Conservation (phyloP, 257 asterid genomes). For the Gentiana straminea region DNA sequence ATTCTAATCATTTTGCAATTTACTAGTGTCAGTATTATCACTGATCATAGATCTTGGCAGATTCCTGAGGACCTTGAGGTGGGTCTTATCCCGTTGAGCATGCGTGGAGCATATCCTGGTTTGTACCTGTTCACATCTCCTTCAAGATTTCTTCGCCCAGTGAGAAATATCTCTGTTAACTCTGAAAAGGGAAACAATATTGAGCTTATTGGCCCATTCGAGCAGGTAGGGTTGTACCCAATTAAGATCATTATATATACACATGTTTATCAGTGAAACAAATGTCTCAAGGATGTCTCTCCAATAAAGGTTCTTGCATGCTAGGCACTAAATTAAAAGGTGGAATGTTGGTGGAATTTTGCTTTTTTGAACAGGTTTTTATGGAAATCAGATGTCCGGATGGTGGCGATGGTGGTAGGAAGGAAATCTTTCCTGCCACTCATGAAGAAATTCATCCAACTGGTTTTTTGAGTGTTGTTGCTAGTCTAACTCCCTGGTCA, state of each 20-base stretch:
- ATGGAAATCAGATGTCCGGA: slow-evolving; percentile 98
- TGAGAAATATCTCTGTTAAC: slow-evolving; percentile 46
- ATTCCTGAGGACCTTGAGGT: slow-evolving; percentile 95
- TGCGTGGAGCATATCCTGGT: slow-evolving; percentile 93
- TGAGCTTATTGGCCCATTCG: slow-evolving; percentile 87
- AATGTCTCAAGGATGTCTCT: not conserved
- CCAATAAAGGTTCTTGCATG: not conserved
- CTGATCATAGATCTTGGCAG: slow-evolving; percentile 24
- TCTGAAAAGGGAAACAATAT: slow-evolving; percentile 54
- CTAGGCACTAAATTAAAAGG: not conserved
- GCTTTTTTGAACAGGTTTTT: slow-evolving; percentile 33
- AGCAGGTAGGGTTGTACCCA: slow-evolving; percentile 10
- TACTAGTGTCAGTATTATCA: not conserved
- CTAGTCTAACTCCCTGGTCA: slow-evolving; percentile 96
- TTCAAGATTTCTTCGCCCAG: slow-evolving; percentile 93
- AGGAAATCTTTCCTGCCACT: slow-evolving; percentile 64
- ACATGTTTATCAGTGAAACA: not conserved
- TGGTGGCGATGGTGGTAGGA: slow-evolving; percentile 93
- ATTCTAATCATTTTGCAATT: not conserved
- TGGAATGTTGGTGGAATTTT: slow-evolving; percentile 4
- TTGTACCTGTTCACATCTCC: slow-evolving; percentile 72
- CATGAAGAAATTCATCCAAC: slow-evolving; percentile 97
- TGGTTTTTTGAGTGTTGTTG: slow-evolving; percentile 89
- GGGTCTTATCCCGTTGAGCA: slow-evolving; percentile 88
- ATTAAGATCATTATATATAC: not conserved